phyloP scores from a whole-genome alignment of 176 grass and related monocot genomes.

The Aegilops umbellulata region DNA sequence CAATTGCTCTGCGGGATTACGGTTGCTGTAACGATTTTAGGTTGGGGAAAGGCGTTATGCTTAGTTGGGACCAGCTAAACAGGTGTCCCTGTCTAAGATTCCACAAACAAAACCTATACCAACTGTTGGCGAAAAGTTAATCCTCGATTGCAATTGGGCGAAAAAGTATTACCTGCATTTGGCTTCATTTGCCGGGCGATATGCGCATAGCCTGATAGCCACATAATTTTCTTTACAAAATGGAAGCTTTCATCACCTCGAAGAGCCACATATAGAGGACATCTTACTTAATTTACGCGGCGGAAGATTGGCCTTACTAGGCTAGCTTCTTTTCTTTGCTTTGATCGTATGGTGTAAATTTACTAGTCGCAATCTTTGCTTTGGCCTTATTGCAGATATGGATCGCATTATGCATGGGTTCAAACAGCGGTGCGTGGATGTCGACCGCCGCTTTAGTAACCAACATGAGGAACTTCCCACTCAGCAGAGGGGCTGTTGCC shows the following conservation, averaged over 20 bases:
- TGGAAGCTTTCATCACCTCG: too few species aligned
- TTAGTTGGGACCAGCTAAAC: not conserved
- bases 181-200: conserved; percentile 2
- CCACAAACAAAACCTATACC: not conserved
- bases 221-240: not conserved
- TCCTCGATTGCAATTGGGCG: not conserved
- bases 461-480: conserved; percentile 97
- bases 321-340: not conserved
- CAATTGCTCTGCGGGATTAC: not conserved
- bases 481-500: conserved; percentile 79
- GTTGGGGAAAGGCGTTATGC: not conserved
- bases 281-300: not conserved
- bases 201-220: not conserved
- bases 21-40: too few species aligned
- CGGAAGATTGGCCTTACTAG: not conserved
- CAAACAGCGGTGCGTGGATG: conserved; percentile 84
- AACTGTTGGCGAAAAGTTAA: not conserved
- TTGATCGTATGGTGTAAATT: not conserved
- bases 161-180: not conserved
- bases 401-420: conserved; percentile 70
- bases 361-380: not conserved
- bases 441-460: conserved; percentile 75
- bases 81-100: conserved; percentile 10
- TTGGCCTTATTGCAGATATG: conserved; percentile 49
- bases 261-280: not conserved